These are phyloP conservation scores for Oryza longistaminata DNA, from an alignment of 176 grass and related monocot genomes.

Conservation along the genomic window DNA sequence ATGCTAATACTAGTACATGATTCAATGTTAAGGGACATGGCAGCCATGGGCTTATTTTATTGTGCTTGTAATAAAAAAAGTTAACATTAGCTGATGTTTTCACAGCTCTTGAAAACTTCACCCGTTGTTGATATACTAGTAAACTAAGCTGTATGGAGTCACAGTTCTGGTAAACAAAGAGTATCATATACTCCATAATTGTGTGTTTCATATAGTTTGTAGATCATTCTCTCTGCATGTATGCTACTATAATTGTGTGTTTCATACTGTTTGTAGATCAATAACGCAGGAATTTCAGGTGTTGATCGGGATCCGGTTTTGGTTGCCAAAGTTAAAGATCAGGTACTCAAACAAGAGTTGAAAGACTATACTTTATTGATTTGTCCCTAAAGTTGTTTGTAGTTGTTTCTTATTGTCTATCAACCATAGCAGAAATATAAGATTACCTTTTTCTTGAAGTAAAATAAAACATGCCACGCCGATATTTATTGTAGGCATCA, in stretches of 20 bases:
- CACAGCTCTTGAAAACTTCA: neutral
- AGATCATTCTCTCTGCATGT: neutral
- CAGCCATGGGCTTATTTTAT: too few species aligned
- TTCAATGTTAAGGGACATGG: neutral
- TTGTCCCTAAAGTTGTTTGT: neutral
- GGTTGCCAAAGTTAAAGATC: conserved; percentile 42
- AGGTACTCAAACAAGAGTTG: conserved; percentile 13
- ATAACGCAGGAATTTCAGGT: conserved; percentile 64
- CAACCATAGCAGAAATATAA: neutral
- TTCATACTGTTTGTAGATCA: conserved; percentile 46
- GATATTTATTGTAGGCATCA: neutral
- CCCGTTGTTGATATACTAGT: neutral
- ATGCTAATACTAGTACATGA: neutral
- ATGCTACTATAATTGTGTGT: neutral
- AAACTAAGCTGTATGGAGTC: neutral
- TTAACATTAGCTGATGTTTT: too few species aligned
- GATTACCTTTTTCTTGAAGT: neutral
- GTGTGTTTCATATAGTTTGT: neutral
- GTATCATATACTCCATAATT: neutral
- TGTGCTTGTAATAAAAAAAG: too few species aligned
- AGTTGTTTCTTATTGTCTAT: neutral
- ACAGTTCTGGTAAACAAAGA: neutral
- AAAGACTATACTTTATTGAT: neutral
- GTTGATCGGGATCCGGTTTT: conserved; percentile 46
- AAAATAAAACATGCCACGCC: neutral